Evolutionary conservation across 495 filamentous ascomycete genomes (phyloP).

Genomic region (Neurospora pannonica): DNA sequence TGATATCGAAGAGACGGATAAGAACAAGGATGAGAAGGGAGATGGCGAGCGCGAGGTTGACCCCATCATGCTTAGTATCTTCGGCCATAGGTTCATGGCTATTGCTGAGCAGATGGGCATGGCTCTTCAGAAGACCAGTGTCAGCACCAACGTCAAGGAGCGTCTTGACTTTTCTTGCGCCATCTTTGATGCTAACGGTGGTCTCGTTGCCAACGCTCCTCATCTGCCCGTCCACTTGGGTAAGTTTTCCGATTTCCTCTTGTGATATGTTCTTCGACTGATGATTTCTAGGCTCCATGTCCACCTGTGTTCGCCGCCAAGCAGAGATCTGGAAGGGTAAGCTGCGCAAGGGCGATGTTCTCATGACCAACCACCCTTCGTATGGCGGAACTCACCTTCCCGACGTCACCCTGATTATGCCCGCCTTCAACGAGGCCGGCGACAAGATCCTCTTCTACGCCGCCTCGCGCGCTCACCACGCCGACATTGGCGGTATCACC

Average conservation of each 20-base stretch:
- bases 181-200: slow-evolving; percentile 84
- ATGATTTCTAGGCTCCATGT: slow-evolving; percentile 50
- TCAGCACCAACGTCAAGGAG: slow-evolving; percentile 97
- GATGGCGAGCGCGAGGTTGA: slow-evolving; percentile 50
- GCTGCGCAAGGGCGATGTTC: slow-evolving; percentile 81
- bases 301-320: slow-evolving; percentile 87
- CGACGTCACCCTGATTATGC: slow-evolving; percentile 91
- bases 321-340: slow-evolving; percentile 89
- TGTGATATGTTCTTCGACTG: not conserved
- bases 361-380: slow-evolving; percentile 93
- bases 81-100: slow-evolving; percentile 96
- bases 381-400: slow-evolving; percentile 76
- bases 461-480: slow-evolving; percentile 89
- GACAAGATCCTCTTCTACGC: slow-evolving; percentile 94
- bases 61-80: slow-evolving; percentile 91
- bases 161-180: slow-evolving; percentile 95
- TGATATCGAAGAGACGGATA: slow-evolving; percentile 53
- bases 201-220: slow-evolving; percentile 88
- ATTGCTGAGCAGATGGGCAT: slow-evolving; percentile 98
- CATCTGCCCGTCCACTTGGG: slow-evolving; percentile 89
- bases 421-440: slow-evolving; percentile 68
- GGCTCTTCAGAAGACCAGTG: slow-evolving; percentile 91
- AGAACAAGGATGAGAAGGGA: slow-evolving; percentile 40
- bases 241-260: slow-evolving; percentile 6
- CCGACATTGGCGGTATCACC: slow-evolving; percentile 92